phyloP scores from a whole-genome alignment of 2,329 filamentous ascomycete genomes.

The Colletotrichum scovillei region DNA sequence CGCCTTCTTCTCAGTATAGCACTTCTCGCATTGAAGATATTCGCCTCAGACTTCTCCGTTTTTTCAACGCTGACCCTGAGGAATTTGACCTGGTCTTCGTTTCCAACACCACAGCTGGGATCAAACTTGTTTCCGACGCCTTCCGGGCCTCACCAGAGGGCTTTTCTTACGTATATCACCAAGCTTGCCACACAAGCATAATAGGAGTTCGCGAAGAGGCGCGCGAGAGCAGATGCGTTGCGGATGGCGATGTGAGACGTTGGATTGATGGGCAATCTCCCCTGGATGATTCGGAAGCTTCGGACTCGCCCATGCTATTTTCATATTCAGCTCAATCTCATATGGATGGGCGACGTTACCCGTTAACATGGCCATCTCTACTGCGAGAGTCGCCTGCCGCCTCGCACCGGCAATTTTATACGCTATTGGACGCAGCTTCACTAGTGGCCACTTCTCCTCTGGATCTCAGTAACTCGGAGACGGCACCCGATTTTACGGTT shows the following conservation, averaged over 20 bases:
- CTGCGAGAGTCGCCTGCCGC: slow-evolving; percentile 41
- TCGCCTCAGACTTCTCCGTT: slow-evolving; percentile 75
- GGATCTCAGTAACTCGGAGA: slow-evolving; percentile 70
- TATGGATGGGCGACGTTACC: slow-evolving; percentile 36
- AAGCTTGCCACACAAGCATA: slow-evolving; percentile 87
- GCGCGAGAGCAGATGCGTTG: slow-evolving; percentile 71
- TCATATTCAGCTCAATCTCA: slow-evolving; percentile 36
- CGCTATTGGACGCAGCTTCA: slow-evolving; percentile 75
- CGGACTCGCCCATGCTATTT: slow-evolving; percentile 47
- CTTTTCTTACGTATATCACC: slow-evolving; percentile 86
- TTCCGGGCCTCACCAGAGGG: slow-evolving; percentile 76
- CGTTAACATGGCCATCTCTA: slow-evolving; percentile 70
- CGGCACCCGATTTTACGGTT: slow-evolving; percentile 85
- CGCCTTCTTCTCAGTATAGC: slow-evolving; percentile 81
- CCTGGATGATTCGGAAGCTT: slow-evolving; percentile 41
- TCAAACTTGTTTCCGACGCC: slow-evolving; percentile 87
- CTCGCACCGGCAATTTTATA: slow-evolving; percentile 6
- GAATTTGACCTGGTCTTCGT: slow-evolving; percentile 92
- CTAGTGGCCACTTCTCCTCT: slow-evolving; percentile 81
- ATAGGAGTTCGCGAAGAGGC: slow-evolving; percentile 84
- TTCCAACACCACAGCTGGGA: slow-evolving; percentile 89
- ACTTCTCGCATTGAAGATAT: slow-evolving; percentile 81
- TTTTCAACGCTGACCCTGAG: slow-evolving; percentile 84
- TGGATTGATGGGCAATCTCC: slow-evolving; percentile 67
- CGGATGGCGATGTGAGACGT: slow-evolving; percentile 69